Conservation (phyloP, 371 early-diverging fungal species). For the Parasitella parasitica region DNA sequence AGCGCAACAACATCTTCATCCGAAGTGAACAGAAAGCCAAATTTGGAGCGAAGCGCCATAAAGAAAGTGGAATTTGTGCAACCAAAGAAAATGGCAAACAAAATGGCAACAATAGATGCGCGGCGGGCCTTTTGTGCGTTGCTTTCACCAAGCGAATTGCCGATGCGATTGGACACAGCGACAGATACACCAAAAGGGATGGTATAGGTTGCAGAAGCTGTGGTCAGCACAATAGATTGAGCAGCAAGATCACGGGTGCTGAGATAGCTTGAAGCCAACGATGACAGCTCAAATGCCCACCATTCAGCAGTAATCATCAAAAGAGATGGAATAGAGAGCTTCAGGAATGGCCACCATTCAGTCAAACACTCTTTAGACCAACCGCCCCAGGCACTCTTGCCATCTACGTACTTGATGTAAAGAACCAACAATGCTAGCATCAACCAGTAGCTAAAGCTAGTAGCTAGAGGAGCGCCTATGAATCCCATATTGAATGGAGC, state of each 20-base stretch:
- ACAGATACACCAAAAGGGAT: slow-evolving; percentile 69
- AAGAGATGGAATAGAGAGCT: slow-evolving; percentile 66
- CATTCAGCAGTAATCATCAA: slow-evolving; percentile 74
- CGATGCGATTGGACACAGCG: slow-evolving; percentile 75
- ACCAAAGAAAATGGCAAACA: slow-evolving; percentile 42
- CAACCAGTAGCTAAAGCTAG: slow-evolving; percentile 69
- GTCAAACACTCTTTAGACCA: slow-evolving; percentile 70
- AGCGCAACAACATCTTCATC: slow-evolving; percentile 65
- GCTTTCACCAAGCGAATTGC: slow-evolving; percentile 66
- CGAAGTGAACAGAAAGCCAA: slow-evolving; percentile 64
- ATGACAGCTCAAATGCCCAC: slow-evolving; percentile 72
- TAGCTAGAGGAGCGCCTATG: slow-evolving; percentile 81
- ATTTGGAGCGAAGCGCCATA: slow-evolving; percentile 38
- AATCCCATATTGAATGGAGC: slow-evolving; percentile 66
- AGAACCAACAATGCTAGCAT: slow-evolving; percentile 54
- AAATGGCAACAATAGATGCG: slow-evolving; percentile 41
- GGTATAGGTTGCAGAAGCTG: slow-evolving; percentile 66
- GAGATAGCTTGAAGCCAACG: slow-evolving; percentile 76
- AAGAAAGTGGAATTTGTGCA: slow-evolving; percentile 33
- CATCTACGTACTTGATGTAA: slow-evolving; percentile 68
- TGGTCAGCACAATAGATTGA: slow-evolving; percentile 77
- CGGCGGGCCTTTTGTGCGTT: slow-evolving; percentile 42
- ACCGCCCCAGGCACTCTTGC: slow-evolving; percentile 76
- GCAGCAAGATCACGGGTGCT: slow-evolving; percentile 78
- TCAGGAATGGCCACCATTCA: slow-evolving; percentile 64